Conservation (phyloP, 2,329 filamentous ascomycete genomes). For the Acephala macrosclerotiorum region DNA sequence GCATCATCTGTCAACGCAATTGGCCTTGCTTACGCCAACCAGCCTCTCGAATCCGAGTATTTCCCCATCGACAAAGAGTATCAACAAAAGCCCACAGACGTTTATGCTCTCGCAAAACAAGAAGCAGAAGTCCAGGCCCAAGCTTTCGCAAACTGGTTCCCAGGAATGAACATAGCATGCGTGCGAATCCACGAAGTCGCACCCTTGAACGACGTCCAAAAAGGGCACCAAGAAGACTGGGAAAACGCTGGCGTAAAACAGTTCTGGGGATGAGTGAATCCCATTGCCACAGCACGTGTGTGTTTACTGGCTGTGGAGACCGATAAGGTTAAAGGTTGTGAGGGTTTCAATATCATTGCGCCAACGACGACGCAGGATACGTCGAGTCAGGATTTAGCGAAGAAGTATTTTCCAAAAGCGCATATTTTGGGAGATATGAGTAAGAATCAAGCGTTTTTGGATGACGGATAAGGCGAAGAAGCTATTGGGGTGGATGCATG, state of each 20-base stretch:
- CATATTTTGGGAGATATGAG: not conserved
- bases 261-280: slow-evolving; percentile 11
- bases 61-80: slow-evolving; percentile 11
- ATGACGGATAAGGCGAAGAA: slow-evolving; percentile 1
- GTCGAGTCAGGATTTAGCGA: not conserved
- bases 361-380: slow-evolving; percentile 6
- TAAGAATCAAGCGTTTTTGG: slow-evolving; percentile 8
- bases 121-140: slow-evolving; percentile 3
- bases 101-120: slow-evolving; percentile 2
- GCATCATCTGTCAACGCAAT: slow-evolving; percentile 11
- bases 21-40: slow-evolving; percentile 1
- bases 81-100: slow-evolving; percentile 7
- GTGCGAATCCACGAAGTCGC: slow-evolving; percentile 13
- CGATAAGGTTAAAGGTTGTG: slow-evolving; percentile 10
- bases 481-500: slow-evolving; percentile 11
- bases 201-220: not conserved
- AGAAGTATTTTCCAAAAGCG: slow-evolving; percentile 8
- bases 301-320: slow-evolving; percentile 9
- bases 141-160: slow-evolving; percentile 11
- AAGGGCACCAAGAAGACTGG: slow-evolving; percentile 12
- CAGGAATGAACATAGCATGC: slow-evolving; percentile 15
- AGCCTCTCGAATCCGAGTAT: not conserved
- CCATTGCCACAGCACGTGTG: slow-evolving; percentile 2
- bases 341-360: slow-evolving; percentile 15
- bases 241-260: slow-evolving; percentile 6